Evolutionary conservation across 352 stramenopile genomes (phyloP).

Genomic region (Phytophthora gonapodyides): DNA sequence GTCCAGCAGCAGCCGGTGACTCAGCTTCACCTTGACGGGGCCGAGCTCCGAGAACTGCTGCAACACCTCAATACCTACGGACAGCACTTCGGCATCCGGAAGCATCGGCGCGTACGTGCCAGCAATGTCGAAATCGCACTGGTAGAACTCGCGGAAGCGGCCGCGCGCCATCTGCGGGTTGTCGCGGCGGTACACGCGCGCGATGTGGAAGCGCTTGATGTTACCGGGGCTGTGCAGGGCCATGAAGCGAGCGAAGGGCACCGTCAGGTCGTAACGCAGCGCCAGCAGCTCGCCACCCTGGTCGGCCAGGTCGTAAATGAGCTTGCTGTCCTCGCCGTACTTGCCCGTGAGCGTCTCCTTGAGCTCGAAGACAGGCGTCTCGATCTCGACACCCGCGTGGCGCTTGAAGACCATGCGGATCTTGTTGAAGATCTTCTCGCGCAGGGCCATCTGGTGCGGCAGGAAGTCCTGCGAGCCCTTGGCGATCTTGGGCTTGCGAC

Average conservation of each 20-base stretch:
- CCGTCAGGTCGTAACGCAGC: slow-evolving; percentile 97
- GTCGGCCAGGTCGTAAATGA: slow-evolving; percentile 99
- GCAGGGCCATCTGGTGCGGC: slow-evolving; percentile 96
- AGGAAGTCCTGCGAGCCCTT: slow-evolving; percentile 96
- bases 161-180: slow-evolving; percentile 94
- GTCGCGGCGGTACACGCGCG: slow-evolving; percentile 96
- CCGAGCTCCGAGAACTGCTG: slow-evolving; percentile 87
- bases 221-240: slow-evolving; percentile 97
- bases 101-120: slow-evolving; percentile 96
- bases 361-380: slow-evolving; percentile 98
- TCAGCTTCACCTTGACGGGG: slow-evolving; percentile 98
- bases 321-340: slow-evolving; percentile 99
- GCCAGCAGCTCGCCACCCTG: slow-evolving; percentile 96
- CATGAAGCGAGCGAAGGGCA: slow-evolving; percentile 98
- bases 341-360: slow-evolving; percentile 99
- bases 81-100: slow-evolving; percentile 96
- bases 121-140: slow-evolving; percentile 99
- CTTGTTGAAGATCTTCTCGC: slow-evolving; percentile 96
- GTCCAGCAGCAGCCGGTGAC: slow-evolving; percentile 97
- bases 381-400: slow-evolving; percentile 98
- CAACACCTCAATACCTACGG: slow-evolving; percentile 93
- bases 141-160: slow-evolving; percentile 99
- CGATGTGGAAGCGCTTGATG: slow-evolving; percentile 99
- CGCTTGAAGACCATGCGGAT: slow-evolving; percentile 98
- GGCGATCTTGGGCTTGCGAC: slow-evolving; percentile 87